Evolutionary conservation across 2,329 filamentous ascomycete species (phyloP), one percentile per base, ranked within the genome.

Genomic region (Intubia oerlemansii): DNA sequence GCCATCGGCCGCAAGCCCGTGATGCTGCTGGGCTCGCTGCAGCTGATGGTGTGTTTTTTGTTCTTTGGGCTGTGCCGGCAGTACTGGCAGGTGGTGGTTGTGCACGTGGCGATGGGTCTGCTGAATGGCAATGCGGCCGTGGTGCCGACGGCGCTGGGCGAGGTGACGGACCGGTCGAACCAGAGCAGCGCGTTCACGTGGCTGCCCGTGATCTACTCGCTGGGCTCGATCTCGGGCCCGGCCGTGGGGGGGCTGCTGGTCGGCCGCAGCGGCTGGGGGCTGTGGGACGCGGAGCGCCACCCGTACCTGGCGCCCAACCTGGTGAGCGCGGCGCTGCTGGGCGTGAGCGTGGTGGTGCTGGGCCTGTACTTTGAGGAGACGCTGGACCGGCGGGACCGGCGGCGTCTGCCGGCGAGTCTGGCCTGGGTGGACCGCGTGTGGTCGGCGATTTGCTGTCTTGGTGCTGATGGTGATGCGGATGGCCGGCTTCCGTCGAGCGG

Each of bases 121-220:
- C 67, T 92, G 29, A 98, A 95, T 47, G 88, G 88, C 29, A 98
- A 98, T 42, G 82, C 88, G 17, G 85, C 81, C 5, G 73, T 93
- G 10, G 82, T 98, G 10, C 85, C 81, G 7, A 93, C 88, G 0
- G 91, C 85, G 27, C 51, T 98, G 27, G 88, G 88, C 23, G 88
- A 98, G 49, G 76, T 98, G 29, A 98, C 88, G 2, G 84, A 95
- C 45, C 70, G 81, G 31, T 88, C 76, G 37, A 98, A 98, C 48
- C 88, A 98, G 57, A 88, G 80, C 43, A 66, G 66, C 30, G 88
- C 82, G 0, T 98, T 98, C 42, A 88, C 79, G 2, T 98, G 92
- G 54, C 57, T 98, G 24, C 88, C 88, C 0, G 76, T 95, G 22
- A 74, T 95, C n/a, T 98, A 98, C 49, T 85, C 85, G 4, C 58